A percentile compares a stretch with the other conserved stretches of the same genome.
These are phyloP conservation scores for Sherardia arvensis DNA, from an alignment of 257 asterid genomes.

Conservation along the genomic window DNA sequence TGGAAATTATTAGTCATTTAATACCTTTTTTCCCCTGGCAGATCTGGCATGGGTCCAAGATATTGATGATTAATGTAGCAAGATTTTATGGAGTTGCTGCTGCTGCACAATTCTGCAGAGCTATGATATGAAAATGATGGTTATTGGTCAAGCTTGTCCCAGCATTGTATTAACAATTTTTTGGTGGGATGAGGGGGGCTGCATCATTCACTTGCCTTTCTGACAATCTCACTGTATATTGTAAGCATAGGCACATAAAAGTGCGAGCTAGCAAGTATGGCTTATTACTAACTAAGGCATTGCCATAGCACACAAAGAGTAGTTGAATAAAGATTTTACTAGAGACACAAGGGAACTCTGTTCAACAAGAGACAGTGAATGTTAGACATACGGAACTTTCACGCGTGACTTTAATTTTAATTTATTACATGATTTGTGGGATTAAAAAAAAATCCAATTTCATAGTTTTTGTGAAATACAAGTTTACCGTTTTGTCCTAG, in stretches of 20 bases:
- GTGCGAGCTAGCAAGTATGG: not conserved
- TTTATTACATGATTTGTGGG: too few species aligned
- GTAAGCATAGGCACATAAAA: not conserved
- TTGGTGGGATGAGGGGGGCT: constrained; percentile 4
- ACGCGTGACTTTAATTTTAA: too few species aligned
- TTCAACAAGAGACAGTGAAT: too few species aligned
- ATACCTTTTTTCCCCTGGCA: constrained; percentile 13
- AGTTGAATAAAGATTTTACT: too few species aligned
- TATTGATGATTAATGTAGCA: constrained; percentile 20
- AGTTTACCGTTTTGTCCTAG: too few species aligned
- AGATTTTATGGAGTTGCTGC: not conserved
- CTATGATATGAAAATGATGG: not conserved
- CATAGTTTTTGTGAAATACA: too few species aligned
- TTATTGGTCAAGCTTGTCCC: not conserved
- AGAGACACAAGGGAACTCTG: too few species aligned
- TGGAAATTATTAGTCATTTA: not conserved
- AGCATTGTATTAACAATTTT: not conserved
- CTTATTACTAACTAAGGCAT: not conserved
- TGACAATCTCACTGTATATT: constrained; percentile 2
- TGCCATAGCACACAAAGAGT: not conserved
- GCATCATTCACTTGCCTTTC: not conserved
- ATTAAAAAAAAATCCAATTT: too few species aligned
- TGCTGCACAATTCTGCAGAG: not conserved
- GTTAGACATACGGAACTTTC: too few species aligned
- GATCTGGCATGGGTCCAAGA: constrained; percentile 40